Conservation (phyloP, 805 yeast species). For the Metahyphopichia silvanorum region DNA sequence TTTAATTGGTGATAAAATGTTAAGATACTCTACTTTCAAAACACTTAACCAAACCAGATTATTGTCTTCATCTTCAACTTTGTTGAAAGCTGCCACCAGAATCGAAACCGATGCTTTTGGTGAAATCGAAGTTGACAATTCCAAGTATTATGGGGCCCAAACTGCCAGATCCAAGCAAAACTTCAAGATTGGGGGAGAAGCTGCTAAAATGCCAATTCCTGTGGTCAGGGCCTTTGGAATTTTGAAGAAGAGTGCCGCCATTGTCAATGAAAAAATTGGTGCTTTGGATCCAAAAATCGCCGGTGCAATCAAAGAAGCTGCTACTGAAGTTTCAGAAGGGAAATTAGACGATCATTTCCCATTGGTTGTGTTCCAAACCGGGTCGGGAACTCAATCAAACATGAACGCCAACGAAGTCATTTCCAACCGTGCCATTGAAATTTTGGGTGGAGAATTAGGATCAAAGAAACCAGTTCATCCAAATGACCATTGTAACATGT, state of each 20-base stretch:
- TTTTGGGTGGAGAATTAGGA: constrained; percentile 89
- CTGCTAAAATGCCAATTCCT: constrained; percentile 90
- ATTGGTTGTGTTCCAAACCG: constrained; percentile 97
- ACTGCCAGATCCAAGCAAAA: constrained; percentile 90
- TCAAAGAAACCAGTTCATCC: constrained; percentile 96
- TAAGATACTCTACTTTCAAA: neutral
- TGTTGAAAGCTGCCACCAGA: constrained; percentile 40
- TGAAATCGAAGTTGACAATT: constrained; percentile 83
- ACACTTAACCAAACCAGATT: constrained; percentile 15
- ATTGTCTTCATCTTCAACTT: constrained; percentile 25
- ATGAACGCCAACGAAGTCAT: constrained; percentile 99
- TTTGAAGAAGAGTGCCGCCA: constrained; percentile 91
- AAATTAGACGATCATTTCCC: constrained; percentile 94
- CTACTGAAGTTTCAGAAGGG: constrained; percentile 92
- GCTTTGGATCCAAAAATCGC: constrained; percentile 78
- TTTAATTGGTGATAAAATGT: too few relatives aligned
- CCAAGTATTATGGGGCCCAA: constrained; percentile 97
- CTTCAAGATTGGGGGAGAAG: constrained; percentile 92
- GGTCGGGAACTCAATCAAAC: constrained; percentile 97
- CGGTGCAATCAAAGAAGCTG: constrained; percentile 85
- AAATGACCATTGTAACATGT: constrained; percentile 97
- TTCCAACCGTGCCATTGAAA: constrained; percentile 95
- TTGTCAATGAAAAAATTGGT: constrained; percentile 81
- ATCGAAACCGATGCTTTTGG: constrained; percentile 96
- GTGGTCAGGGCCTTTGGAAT: constrained; percentile 89